phyloP scores from a whole-genome alignment of 305 asterid genomes.

The Lippia alba region DNA sequence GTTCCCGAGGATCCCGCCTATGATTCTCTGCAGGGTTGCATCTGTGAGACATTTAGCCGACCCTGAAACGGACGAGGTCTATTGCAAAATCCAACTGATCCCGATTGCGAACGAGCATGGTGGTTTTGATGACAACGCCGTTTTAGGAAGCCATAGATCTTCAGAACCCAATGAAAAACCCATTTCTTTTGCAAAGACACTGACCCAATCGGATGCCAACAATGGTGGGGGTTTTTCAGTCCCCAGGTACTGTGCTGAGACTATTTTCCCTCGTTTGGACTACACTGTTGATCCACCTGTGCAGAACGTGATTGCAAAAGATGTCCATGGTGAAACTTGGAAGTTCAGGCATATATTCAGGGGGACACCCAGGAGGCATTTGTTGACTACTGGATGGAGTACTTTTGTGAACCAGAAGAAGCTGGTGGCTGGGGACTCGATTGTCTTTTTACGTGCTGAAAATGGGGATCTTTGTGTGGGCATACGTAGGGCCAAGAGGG shows the following conservation, averaged over 20 bases:
- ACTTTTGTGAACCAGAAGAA: constrained; percentile 56
- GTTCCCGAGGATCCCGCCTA: constrained; percentile 49
- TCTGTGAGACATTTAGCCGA: constrained; percentile 61
- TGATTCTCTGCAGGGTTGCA: constrained; percentile 59
- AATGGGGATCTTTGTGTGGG: constrained; percentile 51
- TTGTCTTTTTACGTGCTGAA: constrained; percentile 45
- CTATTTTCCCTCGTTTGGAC: constrained; percentile 53
- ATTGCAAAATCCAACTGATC: constrained; percentile 42
- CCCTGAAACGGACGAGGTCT: constrained; percentile 56
- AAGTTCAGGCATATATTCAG: constrained; percentile 58
- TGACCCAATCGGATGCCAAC: constrained; percentile 61
- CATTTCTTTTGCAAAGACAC: constrained; percentile 46
- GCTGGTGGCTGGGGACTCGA: constrained; percentile 60
- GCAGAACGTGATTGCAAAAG: constrained; percentile 48
- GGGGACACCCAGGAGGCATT: constrained; percentile 60
- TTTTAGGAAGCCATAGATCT: constrained; percentile 30
- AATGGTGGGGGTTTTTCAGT: constrained; percentile 62
- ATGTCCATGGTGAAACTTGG: constrained; percentile 54
- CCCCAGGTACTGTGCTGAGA: constrained; percentile 57
- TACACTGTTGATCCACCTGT: constrained; percentile 52
- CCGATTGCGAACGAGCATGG: constrained; percentile 41
- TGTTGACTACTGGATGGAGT: constrained; percentile 66
- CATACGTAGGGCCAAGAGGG: constrained; percentile 48
- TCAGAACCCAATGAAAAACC: constrained; percentile 32
- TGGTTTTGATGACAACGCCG: constrained; percentile 30